Evolutionary conservation across 140 eudicot genomes (phyloP).

Genomic region (Cichorium intybus): DNA sequence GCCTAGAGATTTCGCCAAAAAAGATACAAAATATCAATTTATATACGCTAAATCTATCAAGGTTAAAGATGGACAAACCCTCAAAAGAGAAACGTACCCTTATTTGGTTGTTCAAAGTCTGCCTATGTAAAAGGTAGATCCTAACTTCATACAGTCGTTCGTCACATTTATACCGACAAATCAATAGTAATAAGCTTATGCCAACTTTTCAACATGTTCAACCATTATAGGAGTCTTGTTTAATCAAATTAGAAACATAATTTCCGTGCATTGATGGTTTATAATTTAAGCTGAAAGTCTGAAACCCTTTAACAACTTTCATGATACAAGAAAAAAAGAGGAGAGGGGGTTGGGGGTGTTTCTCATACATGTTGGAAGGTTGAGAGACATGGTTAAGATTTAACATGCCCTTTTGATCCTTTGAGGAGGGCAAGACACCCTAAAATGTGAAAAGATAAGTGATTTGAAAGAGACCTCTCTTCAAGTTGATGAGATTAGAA

Average conservation of each 20-base stretch:
- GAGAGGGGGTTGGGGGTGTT: constrained; percentile 18
- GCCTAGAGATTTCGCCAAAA: neutral
- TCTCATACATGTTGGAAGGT: constrained; percentile 37
- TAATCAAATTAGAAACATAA: constrained; percentile 10
- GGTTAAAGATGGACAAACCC: neutral
- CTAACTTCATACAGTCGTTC: neutral
- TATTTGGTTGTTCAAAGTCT: neutral
- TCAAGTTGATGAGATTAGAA: constrained; percentile 34
- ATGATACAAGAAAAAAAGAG: constrained; percentile 25
- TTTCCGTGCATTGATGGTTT: constrained; percentile 3
- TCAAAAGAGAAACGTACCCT: neutral
- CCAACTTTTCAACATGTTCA: neutral
- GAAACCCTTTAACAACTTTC: constrained; percentile 27
- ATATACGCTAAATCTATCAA: neutral
- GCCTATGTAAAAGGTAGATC: neutral
- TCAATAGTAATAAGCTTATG: constrained; percentile 10
- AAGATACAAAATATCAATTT: neutral
- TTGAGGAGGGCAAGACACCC: constrained; percentile 28
- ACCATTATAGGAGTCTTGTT: neutral
- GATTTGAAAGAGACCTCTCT: constrained; percentile 43
- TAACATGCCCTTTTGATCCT: constrained; percentile 32
- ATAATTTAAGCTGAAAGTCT: constrained; percentile 1
- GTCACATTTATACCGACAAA: neutral
- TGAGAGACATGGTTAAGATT: constrained; percentile 36
- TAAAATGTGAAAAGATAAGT: constrained; percentile 28